These are phyloP conservation scores for Rhazya stricta DNA, from an alignment of 257 asterid genomes.

Conservation along the genomic window DNA sequence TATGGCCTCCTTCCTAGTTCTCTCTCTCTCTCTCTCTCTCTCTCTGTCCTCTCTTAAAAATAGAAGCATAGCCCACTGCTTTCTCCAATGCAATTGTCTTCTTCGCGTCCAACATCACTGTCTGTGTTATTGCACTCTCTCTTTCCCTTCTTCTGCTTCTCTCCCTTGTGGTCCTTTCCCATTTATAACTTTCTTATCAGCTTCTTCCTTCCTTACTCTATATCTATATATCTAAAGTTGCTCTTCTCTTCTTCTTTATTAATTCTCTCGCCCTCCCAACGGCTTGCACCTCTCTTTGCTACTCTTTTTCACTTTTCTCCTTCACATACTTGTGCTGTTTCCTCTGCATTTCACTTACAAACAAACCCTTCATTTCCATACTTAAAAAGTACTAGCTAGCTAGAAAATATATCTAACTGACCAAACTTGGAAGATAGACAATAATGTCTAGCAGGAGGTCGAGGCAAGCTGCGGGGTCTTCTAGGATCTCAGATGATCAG, in stretches of 20 bases:
- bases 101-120: slow-evolving; percentile 33
- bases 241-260: slow-evolving; percentile 6
- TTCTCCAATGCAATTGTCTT: slow-evolving; percentile 38
- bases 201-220: slow-evolving; percentile 13
- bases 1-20: background rate
- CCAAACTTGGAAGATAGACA: background rate
- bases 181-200: slow-evolving; percentile 16
- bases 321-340: background rate
- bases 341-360: background rate
- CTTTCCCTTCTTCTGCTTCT: background rate
- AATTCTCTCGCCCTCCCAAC: background rate
- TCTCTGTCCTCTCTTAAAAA: slow-evolving; percentile 4
- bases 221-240: slow-evolving; percentile 12
- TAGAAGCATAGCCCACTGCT: slow-evolving; percentile 16
- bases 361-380: too few relatives aligned
- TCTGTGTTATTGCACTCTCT: slow-evolving; percentile 21
- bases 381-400: background rate
- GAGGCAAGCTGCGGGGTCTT: slow-evolving; percentile 28
- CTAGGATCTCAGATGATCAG: slow-evolving; percentile 42
- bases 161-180: slow-evolving; percentile 25
- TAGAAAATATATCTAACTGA: background rate
- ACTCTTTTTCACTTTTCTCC: background rate
- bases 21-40: slow-evolving; percentile 2
- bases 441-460: slow-evolving; percentile 42
- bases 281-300: background rate